Base-by-base conservation (phyloP, 2,329 filamentous ascomycete genomes). In the Elsinoe australis region DNA sequence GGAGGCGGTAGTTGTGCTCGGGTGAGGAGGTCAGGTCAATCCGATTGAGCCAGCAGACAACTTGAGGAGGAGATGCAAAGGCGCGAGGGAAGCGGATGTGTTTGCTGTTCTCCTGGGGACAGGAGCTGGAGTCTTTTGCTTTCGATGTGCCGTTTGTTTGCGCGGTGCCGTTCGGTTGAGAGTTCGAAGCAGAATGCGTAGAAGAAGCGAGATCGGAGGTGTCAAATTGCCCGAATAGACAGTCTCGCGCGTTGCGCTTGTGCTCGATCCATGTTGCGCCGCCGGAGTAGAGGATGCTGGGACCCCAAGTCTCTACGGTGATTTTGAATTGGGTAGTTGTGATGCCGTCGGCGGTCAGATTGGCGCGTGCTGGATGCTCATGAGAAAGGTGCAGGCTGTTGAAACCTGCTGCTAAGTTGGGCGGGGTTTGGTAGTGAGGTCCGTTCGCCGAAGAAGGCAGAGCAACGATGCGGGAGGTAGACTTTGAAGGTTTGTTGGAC, bases 321-420 rank as follows among this genome's bases (percentile, higher is more conserved):
- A 62, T 53, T 2, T 51, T 46, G 48, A 61, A 59, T 9, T 36
- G 32, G 3, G 49, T 39, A 2, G 50, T 48, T 3, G 56, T 58
- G 36, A 62, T 57, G 9, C 54, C 47, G 47, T 58, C 52, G 6
- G 51, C 58, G 14, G 58, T 53, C 15, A 61, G 49, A 29, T 59
- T 58, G 21, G 59, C 58, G 29, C 59, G 53, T 3, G 45, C 45
- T 3, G 52, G 49, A 4, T 47, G 36, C n/a, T 54, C 53, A 28
- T 39, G 48, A n/a, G 51, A 51, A 36, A 61, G 51, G 50, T 62
- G 50, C 4, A 62, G 54, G 14, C 52, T 49, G 3, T 49, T 52
- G 44, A 62, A 59, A 3, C 59, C 59, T 15, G 56, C 58, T 8
- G 58, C 58, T 4, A 62, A 47, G 29, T 56, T 58, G n/a, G 59